Conservation (phyloP, 2,329 filamentous ascomycete genomes). For the Westerdykella ornata region DNA sequence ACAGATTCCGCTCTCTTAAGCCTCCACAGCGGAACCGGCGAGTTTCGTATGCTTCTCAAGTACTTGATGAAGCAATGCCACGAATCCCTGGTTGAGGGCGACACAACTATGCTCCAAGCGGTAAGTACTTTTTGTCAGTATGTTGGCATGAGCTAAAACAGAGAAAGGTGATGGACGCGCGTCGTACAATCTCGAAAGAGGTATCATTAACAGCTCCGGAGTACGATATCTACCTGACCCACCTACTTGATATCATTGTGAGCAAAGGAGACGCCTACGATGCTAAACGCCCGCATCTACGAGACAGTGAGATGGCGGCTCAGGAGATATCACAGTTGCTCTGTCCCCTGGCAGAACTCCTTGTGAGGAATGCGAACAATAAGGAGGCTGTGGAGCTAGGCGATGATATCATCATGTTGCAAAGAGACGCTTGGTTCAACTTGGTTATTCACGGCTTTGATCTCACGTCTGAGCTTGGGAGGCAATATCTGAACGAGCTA, state of each 20-base stretch:
- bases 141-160: conserved; percentile 4
- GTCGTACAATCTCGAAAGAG: conserved; percentile 68
- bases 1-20: conserved; percentile 73
- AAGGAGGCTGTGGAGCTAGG: conserved; percentile 55
- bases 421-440: conserved; percentile 97
- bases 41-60: conserved; percentile 81
- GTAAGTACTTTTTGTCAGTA: conserved; percentile 44
- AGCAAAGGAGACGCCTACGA: conserved; percentile 83
- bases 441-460: conserved; percentile 90
- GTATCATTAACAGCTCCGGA: conserved; percentile 63
- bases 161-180: conserved; percentile 63
- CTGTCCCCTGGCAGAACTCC: conserved; percentile 77
- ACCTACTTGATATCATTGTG: conserved; percentile 79
- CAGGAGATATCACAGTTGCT: conserved; percentile 83
- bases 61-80: conserved; percentile 70
- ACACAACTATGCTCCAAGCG: conserved; percentile 61
- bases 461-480: conserved; percentile 63
- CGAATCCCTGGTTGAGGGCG: conserved; percentile 63
- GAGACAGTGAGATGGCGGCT: conserved; percentile 74
- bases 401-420: conserved; percentile 55
- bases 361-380: conserved; percentile 49
- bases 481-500: conserved; percentile 68
- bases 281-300: conserved; percentile 61
- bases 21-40: conserved; percentile 67
- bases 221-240: conserved; percentile 75